Evolutionary conservation across 192 early-diverging fungal genomes (phyloP), one percentile per base, ranked within the genome.

Genomic region (Paraglomus brasilianum): DNA sequence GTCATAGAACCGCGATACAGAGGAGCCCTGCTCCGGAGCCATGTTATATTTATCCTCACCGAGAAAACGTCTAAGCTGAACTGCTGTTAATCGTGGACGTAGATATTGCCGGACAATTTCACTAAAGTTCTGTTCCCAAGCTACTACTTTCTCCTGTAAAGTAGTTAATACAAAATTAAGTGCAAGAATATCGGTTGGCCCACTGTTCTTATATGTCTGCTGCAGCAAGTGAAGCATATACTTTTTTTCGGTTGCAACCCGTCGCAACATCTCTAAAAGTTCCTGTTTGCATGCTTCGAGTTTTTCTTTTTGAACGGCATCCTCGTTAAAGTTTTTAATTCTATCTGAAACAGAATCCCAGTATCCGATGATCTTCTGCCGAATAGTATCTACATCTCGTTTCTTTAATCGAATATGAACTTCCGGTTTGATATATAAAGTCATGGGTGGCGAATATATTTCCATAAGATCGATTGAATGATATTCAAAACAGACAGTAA

Each of bases 61-160:
- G 74, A 91, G 89, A 71, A 93, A 82, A 11, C 86, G 77, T 61
- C 77, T 80, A 10, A 91, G 55, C 47, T 92, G 88, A 0, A 74
- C 81, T 2, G 85, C 77, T 10, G 89, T 89, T 47, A 85, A 78
- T 6, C 87, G 67, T 0, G 91, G 82, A 65, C 93, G 89, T 66
- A 97, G 85, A 74, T 90, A 95, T 5, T 82, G 83, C 43, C 90
- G 76, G 2, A 86, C 90, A 43, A 98, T 86, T 53, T 90, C 83
- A 5, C 80, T 81, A 68, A 96, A 96, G 22, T 93, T 91, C 62
- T 82, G 66, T 62, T 97, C 92, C 95, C 95, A 98, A 47, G 81
- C 77, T 4, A 81, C 74, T 2, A 95, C 89, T 44, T 92, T 92
- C 52, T 88, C 87, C 68, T 92, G 88, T 24, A 98, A 66, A 10